These are phyloP conservation scores for Epicoccum nigrum DNA, from an alignment of 2,329 filamentous ascomycete genomes.

Conservation along the genomic window DNA sequence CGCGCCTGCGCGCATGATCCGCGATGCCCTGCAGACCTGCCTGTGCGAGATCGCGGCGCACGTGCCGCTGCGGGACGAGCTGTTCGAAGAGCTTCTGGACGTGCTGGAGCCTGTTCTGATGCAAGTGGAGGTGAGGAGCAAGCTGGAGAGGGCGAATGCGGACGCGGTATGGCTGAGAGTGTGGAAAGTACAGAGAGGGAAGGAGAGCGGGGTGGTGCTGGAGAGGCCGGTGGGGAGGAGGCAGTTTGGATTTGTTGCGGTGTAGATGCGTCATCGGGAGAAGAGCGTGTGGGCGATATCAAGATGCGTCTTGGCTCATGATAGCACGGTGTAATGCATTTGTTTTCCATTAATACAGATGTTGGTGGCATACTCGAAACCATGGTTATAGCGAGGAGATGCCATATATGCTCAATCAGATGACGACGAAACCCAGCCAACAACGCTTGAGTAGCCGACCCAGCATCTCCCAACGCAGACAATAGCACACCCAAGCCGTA, in stretches of 20 bases:
- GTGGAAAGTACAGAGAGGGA: conserved; percentile 23
- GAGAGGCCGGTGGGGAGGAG: background rate
- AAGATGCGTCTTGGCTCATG: no score
- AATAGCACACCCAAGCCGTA: no score
- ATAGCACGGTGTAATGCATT: no score
- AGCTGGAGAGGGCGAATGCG: conserved; percentile 68
- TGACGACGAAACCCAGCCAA: no score
- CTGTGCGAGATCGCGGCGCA: conserved; percentile 66
- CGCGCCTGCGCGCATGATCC: conserved; percentile 65
- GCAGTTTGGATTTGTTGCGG: background rate
- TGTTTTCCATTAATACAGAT: no score
- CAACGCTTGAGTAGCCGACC: no score
- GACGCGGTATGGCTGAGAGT: conserved; percentile 76
- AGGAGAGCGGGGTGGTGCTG: background rate
- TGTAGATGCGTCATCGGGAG: no score
- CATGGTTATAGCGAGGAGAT: no score
- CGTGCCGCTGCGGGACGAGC: conserved; percentile 69
- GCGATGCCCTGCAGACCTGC: conserved; percentile 66
- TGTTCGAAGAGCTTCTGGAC: conserved; percentile 74
- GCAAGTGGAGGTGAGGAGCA: conserved; percentile 58
- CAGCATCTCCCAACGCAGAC: no score
- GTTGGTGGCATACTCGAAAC: no score
- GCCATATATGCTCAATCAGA: no score
- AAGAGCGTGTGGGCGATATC: no score
- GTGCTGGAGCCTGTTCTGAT: conserved; percentile 57